Percentiles rank a stretch among this genome's conserved stretches.
phyloP scores from a whole-genome alignment of 805 yeast species.

The Teunomyces gatunensis region DNA sequence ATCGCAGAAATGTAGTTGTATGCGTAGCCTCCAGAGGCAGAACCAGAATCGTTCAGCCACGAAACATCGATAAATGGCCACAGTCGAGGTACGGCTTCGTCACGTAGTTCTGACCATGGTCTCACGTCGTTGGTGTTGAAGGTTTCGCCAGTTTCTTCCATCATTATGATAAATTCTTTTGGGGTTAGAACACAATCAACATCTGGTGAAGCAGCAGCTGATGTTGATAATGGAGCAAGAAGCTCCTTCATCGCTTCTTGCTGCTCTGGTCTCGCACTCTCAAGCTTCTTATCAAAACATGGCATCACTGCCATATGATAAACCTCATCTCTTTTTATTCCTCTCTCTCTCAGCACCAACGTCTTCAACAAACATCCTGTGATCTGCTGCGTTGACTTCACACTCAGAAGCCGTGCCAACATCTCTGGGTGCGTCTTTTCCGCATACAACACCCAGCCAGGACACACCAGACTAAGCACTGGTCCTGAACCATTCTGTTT shows the following conservation, averaged over 20 bases:
- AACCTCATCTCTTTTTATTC: constrained; percentile 37
- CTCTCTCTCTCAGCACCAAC: constrained; percentile 32
- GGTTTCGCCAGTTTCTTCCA: constrained; percentile 42
- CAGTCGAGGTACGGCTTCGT: constrained; percentile 46
- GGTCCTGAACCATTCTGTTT: constrained; percentile 43
- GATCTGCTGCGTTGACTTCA: constrained; percentile 90
- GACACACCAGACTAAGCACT: constrained; percentile 72
- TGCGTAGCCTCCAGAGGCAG: constrained; percentile 89
- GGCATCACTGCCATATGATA: constrained; percentile 94
- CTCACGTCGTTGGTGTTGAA: neutral
- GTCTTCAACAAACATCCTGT: constrained; percentile 77
- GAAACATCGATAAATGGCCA: constrained; percentile 63
- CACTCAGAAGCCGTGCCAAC: constrained; percentile 64
- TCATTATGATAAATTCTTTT: constrained; percentile 72
- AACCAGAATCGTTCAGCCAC: constrained; percentile 77
- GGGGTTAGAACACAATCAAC: constrained; percentile 96
- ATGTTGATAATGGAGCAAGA: no score
- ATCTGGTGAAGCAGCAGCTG: no score
- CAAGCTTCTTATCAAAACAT: constrained; percentile 93
- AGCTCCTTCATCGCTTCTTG: neutral
- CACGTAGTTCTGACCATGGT: constrained; percentile 20
- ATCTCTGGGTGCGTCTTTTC: constrained; percentile 93
- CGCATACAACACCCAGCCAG: constrained; percentile 95
- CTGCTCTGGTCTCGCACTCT: constrained; percentile 71
- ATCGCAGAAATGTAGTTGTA: constrained; percentile 55